Base-by-base conservation (phyloP, 2,329 filamentous ascomycete genomes). In the Ustulina deusta region DNA sequence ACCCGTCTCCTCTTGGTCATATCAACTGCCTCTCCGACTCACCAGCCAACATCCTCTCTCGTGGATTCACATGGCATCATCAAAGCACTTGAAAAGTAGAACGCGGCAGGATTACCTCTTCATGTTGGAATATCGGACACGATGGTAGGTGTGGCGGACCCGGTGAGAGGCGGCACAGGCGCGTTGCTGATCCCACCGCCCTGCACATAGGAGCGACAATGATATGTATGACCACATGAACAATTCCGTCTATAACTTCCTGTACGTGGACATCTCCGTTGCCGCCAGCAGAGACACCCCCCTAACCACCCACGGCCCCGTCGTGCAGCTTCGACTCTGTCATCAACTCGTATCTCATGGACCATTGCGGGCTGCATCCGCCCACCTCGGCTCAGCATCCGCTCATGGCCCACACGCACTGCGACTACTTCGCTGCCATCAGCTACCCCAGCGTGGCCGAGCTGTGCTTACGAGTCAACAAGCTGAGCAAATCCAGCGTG, bases 211-310 rank as follows among this genome's bases (percentile, higher is more conserved):
- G 93, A 90, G 89, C 78, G 94, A 97, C 80, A 97, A 97, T 78
- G 94, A 97, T 82, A 96, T 97, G 92, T 97, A 96, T 80, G 87
- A 93, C 68, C 95, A 98, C 78, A 89, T 97, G 85, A 97, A 97
- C 82, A 97, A 97, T 78, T 92, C 90, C 46, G 86, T 96, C 61
- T 97, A 97, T 80, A 92, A 92, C 74, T 91, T 92, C 69, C 85
- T 97, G 86, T 90, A 79, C 77, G 83, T 72, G 42, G 38, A 49
- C 29, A 13, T 34, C 42, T 40, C 20, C 20, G 13, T 20, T 3
- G 9, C 20, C 36, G 6, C 9, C 13, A 22, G 27, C 36, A 22
- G 20, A 38, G 55, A 36, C 15, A 27, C 22, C 15, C 48, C 11
- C 36, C 57, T 65, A 25, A 63, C 61, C 54, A 42, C 38, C 6